Percentiles rank a stretch among this genome's conserved stretches.
Evolutionary conservation across 2,329 filamentous ascomycete species (phyloP).

Genomic region (Hymenoscyphus repandus): DNA sequence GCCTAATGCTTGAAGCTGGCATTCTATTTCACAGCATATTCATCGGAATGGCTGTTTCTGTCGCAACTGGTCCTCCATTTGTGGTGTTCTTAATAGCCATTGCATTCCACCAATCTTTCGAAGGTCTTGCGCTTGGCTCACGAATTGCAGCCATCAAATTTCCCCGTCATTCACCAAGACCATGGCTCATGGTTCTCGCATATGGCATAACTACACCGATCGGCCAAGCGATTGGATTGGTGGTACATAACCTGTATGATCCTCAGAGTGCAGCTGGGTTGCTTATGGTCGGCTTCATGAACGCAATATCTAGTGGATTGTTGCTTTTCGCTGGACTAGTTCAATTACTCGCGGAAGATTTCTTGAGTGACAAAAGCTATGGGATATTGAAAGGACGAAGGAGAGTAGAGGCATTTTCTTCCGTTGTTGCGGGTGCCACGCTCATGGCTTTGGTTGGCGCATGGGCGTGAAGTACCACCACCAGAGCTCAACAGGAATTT

Average conservation of each 20-base stretch:
- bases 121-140: constrained; percentile 78
- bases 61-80: constrained; percentile 74
- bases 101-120: constrained; percentile 82
- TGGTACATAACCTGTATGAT: constrained; percentile 75
- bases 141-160: constrained; percentile 83
- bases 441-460: constrained; percentile 65
- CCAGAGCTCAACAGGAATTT: background rate
- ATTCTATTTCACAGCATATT: constrained; percentile 84
- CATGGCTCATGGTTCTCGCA: constrained; percentile 74
- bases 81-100: constrained; percentile 76
- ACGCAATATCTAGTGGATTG: constrained; percentile 76
- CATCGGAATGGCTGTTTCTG: constrained; percentile 81
- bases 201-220: constrained; percentile 75
- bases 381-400: constrained; percentile 49
- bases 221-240: constrained; percentile 75
- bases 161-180: constrained; percentile 64
- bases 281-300: constrained; percentile 81
- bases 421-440: constrained; percentile 53
- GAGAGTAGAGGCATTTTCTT: constrained; percentile 55
- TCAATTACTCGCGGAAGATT: constrained; percentile 80
- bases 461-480: constrained; percentile 41
- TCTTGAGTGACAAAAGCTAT: constrained; percentile 67
- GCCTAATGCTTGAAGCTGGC: constrained; percentile 73
- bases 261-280: constrained; percentile 71
- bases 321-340: constrained; percentile 79